Base-by-base conservation (phyloP, 768 basidiomycete species). In the Boletus speciosus region DNA sequence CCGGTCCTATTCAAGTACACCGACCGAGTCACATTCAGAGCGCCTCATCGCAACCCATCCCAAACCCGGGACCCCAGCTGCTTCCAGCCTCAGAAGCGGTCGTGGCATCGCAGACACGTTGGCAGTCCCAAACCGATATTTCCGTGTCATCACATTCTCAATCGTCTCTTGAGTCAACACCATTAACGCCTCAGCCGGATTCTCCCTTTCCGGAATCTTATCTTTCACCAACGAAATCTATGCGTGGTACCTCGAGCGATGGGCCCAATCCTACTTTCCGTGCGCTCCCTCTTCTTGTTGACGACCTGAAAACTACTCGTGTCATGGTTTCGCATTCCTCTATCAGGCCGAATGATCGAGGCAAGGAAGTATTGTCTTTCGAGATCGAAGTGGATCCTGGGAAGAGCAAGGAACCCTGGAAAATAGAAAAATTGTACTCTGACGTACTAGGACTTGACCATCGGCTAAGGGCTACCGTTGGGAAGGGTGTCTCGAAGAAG, bases 301-400 rank as follows among this genome's bases (percentile, higher is more conserved):
- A 74, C 14, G 90, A 96, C 64, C 84, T 98, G 14, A 83, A 84
- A 36, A 79, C 78, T 46, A 91, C 93, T 3, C 77, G 73, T 27
- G 77, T 92, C 52, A 67, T 71, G 7, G 93, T 98, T 29, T 84
- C 84, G 2, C 85, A 86, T 51, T 93, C 91, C 12, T 84, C 88
- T 46, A 92, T 98, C 52, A 82, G 85, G 16, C 84, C 92, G 6
- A 98, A 96, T 64, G 90, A 96, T 56, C 80, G 86, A 48, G 91
- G 93, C 47, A 93, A 93, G 68, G 96, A 98, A 62, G 90, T 95
- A 2, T 74, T 98, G 39, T 92, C 88, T 8, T 98, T 98, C 71
- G 76, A 93, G 57, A 82, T 98, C 47, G 72, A 74, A 46, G 86
- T 98, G 29, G 77, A 84, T 57, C 87, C 88, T 10, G 82, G 84